Base-by-base conservation (phyloP, 176 grass and related monocot species). In the Zizania latifolia region DNA sequence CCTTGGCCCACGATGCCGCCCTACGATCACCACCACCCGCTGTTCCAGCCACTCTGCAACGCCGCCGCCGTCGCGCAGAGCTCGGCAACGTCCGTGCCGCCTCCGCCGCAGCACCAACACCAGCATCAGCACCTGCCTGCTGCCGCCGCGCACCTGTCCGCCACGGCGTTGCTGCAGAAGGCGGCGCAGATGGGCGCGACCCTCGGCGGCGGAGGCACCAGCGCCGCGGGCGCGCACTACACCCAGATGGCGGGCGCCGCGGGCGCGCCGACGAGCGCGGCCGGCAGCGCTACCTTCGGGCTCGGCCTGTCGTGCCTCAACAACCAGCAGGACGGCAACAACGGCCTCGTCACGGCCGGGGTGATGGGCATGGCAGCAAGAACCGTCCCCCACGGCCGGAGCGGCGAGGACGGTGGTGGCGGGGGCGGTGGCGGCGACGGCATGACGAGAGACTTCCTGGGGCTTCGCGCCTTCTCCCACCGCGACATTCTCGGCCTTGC, bases 141-240 rank as follows among this genome's bases (percentile, higher is more conserved):
- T 14, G 64, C 84, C 0, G 71, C 88, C 0, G 72, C 89, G 22
- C 91, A 99, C 91, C 82, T 99, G 71, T 99, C 95, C 28, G 95
- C 95, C 51, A 98, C 95, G 63, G 89, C 95, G 33, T 59, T 98
- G 65, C 89, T 98, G 22, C 91, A 98, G 72, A 98, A 92, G 67
- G 95, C 95, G 23, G 91, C 91, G n/a, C 84, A 94, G 85, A 94
- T 98, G 95, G 95, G 95, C 74, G 95, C 89, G 50, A 92, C 84
- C 74, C 85, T 94, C 24, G 85, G 85, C 34, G 83, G 77, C 19
- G 75, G 56, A 12, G 35, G 64, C 33, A 34, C 50, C 7, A 79
- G 73, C 7, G 78, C 65, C 13, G 75, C 57, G 5, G 50, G 77
- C 7, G 16, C 55, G 34, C 78, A 83, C 73, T 70, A 88, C 50